A percentile compares a stretch with the other conserved stretches of the same genome.
phyloP scores from a whole-genome alignment of 441 rosid species.

The Gossypium gossypioides region DNA sequence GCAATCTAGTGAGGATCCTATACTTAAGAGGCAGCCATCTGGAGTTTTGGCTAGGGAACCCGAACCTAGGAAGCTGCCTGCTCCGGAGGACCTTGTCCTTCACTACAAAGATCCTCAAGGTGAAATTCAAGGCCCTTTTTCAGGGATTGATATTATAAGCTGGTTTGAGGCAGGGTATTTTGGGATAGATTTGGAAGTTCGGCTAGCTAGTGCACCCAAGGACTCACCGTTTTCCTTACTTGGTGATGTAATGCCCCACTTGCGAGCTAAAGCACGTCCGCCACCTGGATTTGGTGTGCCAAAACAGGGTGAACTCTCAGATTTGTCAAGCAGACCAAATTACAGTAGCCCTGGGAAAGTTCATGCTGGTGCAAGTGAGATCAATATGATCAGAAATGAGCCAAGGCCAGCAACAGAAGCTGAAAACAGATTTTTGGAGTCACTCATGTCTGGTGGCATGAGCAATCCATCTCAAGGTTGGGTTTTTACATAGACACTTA shows the following conservation, averaged over 20 bases:
- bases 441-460: constrained; percentile 65
- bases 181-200: constrained; percentile 87
- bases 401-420: constrained; percentile 61
- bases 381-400: constrained; percentile 51
- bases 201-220: constrained; percentile 53
- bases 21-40: constrained; percentile 59
- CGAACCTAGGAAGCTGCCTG: constrained; percentile 53
- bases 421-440: constrained; percentile 85
- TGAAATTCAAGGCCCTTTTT: constrained; percentile 86
- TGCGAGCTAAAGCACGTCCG: constrained; percentile 89
- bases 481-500: constrained; percentile 7
- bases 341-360: constrained; percentile 41
- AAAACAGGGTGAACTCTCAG: constrained; percentile 56
- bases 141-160: constrained; percentile 84
- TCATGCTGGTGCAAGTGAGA: constrained; percentile 37
- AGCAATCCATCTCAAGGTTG: constrained; percentile 60
- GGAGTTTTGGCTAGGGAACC: constrained; percentile 52
- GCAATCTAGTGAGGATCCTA: constrained; percentile 50
- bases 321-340: constrained; percentile 42
- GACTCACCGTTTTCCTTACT: constrained; percentile 71
- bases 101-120: constrained; percentile 94
- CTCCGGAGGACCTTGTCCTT: constrained; percentile 78
- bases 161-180: constrained; percentile 99
- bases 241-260: constrained; percentile 98
- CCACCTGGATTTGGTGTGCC: constrained; percentile 81